A percentile compares a stretch with the other conserved stretches of the same genome.
phyloP scores from a whole-genome alignment of 208 protist species.

The Trypanosomatidae sp. region DNA sequence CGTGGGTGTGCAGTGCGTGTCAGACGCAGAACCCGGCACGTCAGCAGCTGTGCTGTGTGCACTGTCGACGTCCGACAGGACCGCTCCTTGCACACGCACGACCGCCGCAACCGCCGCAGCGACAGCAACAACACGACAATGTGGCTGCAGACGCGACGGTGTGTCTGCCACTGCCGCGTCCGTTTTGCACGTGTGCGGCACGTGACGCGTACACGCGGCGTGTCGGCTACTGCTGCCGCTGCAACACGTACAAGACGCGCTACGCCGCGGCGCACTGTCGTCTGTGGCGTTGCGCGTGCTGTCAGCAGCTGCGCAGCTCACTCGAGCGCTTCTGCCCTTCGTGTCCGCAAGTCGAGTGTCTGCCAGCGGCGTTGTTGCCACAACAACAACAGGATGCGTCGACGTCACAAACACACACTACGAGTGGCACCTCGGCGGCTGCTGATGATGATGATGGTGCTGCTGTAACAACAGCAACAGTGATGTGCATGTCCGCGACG shows the following conservation, averaged over 20 bases:
- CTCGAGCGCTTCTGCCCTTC: conserved; percentile 61
- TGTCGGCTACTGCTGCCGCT: conserved; percentile 32
- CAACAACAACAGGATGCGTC: conserved; percentile 3
- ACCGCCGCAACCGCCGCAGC: not conserved
- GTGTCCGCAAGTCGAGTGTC: conserved; percentile 72
- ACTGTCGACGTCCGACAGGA: conserved; percentile 29
- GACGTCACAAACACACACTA: conserved; percentile 17
- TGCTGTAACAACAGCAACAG: not conserved
- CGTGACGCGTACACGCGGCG: conserved; percentile 7
- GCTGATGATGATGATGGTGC: not conserved
- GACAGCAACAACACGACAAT: not conserved
- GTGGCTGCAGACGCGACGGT: not conserved
- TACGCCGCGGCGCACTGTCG: conserved; percentile 19
- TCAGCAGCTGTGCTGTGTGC: conserved; percentile 50
- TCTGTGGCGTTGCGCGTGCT: conserved; percentile 63
- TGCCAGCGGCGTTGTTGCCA: conserved; percentile 25
- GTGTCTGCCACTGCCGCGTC: too few relatives aligned
- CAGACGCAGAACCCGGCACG: conserved; percentile 48
- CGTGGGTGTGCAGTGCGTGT: conserved; percentile 52
- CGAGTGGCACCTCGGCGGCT: conserved; percentile 11
- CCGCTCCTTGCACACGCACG: conserved; percentile 10
- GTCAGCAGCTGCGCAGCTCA: conserved; percentile 42
- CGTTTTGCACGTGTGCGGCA: too few relatives aligned
- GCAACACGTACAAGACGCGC: conserved; percentile 26
- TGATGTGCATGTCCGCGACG: not conserved